Conservation (phyloP, 108 stramenopile species). For the Mediolabrus comicus region DNA sequence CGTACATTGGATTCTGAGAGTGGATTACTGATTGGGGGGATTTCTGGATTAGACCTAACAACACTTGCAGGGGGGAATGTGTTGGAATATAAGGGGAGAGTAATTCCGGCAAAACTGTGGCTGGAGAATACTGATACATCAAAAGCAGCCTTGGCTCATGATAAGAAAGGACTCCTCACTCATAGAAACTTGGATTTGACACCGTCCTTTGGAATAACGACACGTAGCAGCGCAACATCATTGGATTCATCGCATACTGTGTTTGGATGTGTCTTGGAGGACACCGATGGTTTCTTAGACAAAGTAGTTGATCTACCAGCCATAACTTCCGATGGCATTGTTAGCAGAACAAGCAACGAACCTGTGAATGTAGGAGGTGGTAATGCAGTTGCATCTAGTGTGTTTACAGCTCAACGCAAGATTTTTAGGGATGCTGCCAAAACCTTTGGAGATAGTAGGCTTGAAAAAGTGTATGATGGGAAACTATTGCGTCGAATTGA, state of each 20-base stretch:
- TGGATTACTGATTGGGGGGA: slow-evolving; percentile 74
- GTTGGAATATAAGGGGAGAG: slow-evolving; percentile 65
- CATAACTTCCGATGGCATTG: slow-evolving; percentile 36
- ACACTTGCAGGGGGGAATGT: slow-evolving; percentile 58
- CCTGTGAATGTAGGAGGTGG: neutral
- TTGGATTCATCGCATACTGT: slow-evolving; percentile 75
- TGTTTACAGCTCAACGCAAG: slow-evolving; percentile 75
- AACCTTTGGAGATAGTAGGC: slow-evolving; percentile 71
- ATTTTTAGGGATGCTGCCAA: slow-evolving; percentile 84
- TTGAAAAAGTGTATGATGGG: slow-evolving; percentile 76
- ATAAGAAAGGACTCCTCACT: slow-evolving; percentile 66
- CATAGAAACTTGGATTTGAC: slow-evolving; percentile 68
- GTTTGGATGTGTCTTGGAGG: slow-evolving; percentile 74
- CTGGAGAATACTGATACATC: slow-evolving; percentile 40
- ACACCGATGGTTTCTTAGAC: slow-evolving; percentile 57
- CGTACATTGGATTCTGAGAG: slow-evolving; percentile 60
- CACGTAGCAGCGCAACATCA: slow-evolving; percentile 42
- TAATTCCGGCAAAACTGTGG: slow-evolving; percentile 76
- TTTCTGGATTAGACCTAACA: slow-evolving; percentile 68
- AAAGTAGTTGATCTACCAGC: slow-evolving; percentile 59
- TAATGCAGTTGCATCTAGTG: slow-evolving; percentile 51
- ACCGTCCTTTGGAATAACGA: slow-evolving; percentile 84
- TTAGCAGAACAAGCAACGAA: slow-evolving; percentile 26
- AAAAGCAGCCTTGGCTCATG: slow-evolving; percentile 43
- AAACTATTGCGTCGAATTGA: slow-evolving; percentile 81